Evolutionary conservation across 208 protist genomes (phyloP).

Genomic region (Trypanosoma brucei): DNA sequence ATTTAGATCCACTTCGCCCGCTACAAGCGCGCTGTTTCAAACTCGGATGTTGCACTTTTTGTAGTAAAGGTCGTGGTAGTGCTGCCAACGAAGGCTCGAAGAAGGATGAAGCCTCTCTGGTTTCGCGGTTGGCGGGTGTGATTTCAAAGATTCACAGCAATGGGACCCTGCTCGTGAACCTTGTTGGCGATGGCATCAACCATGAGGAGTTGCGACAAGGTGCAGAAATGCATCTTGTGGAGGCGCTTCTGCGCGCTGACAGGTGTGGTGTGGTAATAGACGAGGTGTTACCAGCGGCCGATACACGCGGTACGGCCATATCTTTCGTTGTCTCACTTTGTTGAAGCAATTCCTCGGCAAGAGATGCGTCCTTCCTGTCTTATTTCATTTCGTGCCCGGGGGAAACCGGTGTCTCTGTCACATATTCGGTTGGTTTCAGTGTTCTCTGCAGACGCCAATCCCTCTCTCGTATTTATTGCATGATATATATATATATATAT

Average conservation of each 20-base stretch:
- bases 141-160: conserved; percentile 17
- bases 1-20: conserved; percentile 34
- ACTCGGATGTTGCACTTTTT: conserved; percentile 55
- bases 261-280: conserved; percentile 65
- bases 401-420: too few species aligned
- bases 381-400: too few species aligned
- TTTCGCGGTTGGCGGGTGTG: conserved; percentile 5
- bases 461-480: too few species aligned
- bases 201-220: background rate
- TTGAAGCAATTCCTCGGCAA: conserved; percentile 40
- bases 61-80: conserved; percentile 1
- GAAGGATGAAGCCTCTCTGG: background rate
- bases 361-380: background rate
- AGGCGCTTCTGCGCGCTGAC: conserved; percentile 16
- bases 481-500: too few species aligned
- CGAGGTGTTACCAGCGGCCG: conserved; percentile 63
- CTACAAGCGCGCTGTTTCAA: conserved; percentile 43
- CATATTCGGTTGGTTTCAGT: too few species aligned
- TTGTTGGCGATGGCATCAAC: background rate
- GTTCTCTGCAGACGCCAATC: too few species aligned
- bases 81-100: background rate
- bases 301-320: conserved; percentile 48
- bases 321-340: conserved; percentile 47
- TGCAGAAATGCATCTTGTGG: background rate
- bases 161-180: conserved; percentile 16